phyloP scores from a whole-genome alignment of 2,329 filamentous ascomycete genomes.

The Exophiala dermatitidis region DNA sequence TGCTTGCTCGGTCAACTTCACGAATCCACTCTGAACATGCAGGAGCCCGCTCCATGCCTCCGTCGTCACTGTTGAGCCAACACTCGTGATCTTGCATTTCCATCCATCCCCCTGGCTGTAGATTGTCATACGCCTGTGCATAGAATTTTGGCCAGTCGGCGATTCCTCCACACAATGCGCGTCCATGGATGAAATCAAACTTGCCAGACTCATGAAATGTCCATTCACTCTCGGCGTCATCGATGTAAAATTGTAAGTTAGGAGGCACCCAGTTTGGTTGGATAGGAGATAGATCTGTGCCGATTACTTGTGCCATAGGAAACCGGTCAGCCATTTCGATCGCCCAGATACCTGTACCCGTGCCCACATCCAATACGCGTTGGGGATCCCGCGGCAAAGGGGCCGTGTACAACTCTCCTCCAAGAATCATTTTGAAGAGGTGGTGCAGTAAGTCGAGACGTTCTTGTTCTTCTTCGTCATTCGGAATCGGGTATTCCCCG shows the following conservation, averaged over 20 bases:
- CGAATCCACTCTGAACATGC: constrained; percentile 28
- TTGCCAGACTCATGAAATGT: constrained; percentile 30
- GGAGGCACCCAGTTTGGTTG: constrained; percentile 37
- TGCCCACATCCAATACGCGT: constrained; percentile 33
- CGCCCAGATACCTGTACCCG: constrained; percentile 35
- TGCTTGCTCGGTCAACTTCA: constrained; percentile 29
- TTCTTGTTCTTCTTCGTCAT: constrained; percentile 28
- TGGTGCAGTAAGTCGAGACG: constrained; percentile 30
- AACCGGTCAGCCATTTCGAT: constrained; percentile 31
- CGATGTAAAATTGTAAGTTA: constrained; percentile 32
- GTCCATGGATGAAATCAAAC: constrained; percentile 34
- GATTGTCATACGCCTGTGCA: constrained; percentile 21
- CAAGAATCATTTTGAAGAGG: constrained; percentile 32
- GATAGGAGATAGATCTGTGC: constrained; percentile 38
- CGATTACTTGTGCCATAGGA: constrained; percentile 29
- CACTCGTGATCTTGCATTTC: constrained; percentile 33
- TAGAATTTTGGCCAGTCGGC: constrained; percentile 47
- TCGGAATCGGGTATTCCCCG: constrained; percentile 36
- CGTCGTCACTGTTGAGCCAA: constrained; percentile 15
- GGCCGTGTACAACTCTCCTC: constrained; percentile 29
- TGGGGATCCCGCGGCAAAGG: constrained; percentile 27
- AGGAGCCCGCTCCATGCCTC: constrained; percentile 7
- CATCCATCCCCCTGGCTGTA: constrained; percentile 37
- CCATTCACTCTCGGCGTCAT: constrained; percentile 34
- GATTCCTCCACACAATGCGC: constrained; percentile 51